Base-by-base conservation (phyloP, 768 basidiomycete species). In the Sporobolomyces pararoseus region DNA sequence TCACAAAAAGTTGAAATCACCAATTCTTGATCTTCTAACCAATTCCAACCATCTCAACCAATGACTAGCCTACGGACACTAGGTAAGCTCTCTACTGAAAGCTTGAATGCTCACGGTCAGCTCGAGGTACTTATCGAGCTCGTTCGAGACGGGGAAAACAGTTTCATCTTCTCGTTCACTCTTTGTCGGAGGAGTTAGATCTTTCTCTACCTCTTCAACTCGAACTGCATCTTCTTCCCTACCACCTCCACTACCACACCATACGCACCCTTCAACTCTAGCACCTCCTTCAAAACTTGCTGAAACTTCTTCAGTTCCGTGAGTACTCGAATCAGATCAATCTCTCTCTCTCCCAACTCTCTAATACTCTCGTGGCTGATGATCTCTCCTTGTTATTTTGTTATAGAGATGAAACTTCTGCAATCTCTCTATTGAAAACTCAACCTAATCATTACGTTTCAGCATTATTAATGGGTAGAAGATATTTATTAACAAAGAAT, bases 371-470 rank as follows among this genome's bases (percentile, higher is more conserved):
- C n/a, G n/a, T n/a, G n/a, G n/a, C n/a, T n/a, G n/a, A n/a, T n/a
- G n/a, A 3, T 44, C 13, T 3, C 34, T 39, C 37, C 34, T 37
- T 31, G 4, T 6, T 21, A 37, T 7, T 4, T 39, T 19, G 37
- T 13, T 58, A 37, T 65, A 73, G 72, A 12, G 59, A 53, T 31
- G 60, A 65, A 17, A 53, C 58, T 3, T 70, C 72, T 5, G 92
- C 92, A 7, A 83, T 96, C 77, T 81, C 85, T 50, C 84, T 92
- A 78, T 88, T 97, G 69, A 87, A 88, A 78, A 89, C 91, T 0
- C 93, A 97, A 75, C 91, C 95, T 7, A 88, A 89, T 0, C 88
- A 91, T 81, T 99, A 98, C 82, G 84, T 95, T 79, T 84, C 94
- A 78, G 93, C 93, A 68, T 86, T 88, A 27, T 84, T 99, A 62